Conservation (phyloP, 495 filamentous ascomycete genomes). For the Penicillium coffeae region DNA sequence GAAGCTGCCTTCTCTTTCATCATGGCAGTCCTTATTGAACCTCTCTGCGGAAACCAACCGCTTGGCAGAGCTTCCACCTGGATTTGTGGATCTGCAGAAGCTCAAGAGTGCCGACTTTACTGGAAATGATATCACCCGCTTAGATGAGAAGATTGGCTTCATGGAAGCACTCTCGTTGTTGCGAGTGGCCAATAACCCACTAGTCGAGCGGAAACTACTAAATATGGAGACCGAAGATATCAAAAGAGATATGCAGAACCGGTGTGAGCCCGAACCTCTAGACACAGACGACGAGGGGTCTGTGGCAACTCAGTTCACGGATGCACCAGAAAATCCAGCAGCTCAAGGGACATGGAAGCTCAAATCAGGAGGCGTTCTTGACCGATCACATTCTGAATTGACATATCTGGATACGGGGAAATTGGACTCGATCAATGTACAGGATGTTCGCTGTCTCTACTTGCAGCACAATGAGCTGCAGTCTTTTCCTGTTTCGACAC, state of each 20-base stretch:
- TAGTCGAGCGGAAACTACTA: constrained; percentile 80
- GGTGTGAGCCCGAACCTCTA: constrained; percentile 57
- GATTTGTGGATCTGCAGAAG: constrained; percentile 61
- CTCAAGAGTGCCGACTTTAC: constrained; percentile 76
- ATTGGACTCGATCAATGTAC: constrained; percentile 40
- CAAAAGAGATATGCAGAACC: constrained; percentile 68
- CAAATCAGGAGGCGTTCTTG: constrained; percentile 67
- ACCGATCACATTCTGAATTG: constrained; percentile 64
- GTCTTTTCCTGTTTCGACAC: constrained; percentile 57
- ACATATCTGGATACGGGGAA: constrained; percentile 43
- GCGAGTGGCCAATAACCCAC: constrained; percentile 76
- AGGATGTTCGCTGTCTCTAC: constrained; percentile 54
- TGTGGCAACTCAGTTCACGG: constrained; percentile 43
- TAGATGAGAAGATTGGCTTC: constrained; percentile 72
- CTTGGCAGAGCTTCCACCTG: constrained; percentile 67
- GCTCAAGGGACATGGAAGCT: constrained; percentile 52
- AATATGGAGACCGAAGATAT: constrained; percentile 76
- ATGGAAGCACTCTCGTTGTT: constrained; percentile 76
- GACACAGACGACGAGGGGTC: constrained; percentile 45
- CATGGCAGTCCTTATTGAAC: constrained; percentile 68
- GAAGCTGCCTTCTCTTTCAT: constrained; percentile 62
- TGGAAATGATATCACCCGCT: constrained; percentile 69
- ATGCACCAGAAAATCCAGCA: constrained; percentile 39
- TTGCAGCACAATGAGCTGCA: constrained; percentile 75
- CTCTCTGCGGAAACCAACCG: constrained; percentile 78